phyloP scores from a whole-genome alignment of 2,329 filamentous ascomycete genomes.

The Colletotrichum euphorbiae region DNA sequence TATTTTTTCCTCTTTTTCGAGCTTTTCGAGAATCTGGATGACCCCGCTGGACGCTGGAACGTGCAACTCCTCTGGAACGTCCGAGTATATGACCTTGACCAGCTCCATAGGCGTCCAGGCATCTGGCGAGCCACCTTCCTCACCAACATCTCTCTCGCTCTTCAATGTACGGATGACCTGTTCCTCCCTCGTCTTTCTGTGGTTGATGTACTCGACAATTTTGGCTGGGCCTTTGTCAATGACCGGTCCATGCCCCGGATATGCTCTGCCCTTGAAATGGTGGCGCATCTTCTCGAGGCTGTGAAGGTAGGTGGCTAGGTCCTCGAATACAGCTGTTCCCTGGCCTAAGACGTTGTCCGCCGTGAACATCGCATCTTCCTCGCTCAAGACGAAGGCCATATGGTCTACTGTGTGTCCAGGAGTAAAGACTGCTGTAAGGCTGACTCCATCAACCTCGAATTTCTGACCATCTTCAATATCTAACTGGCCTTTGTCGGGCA shows the following conservation, averaged over 20 bases:
- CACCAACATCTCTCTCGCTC: conserved; percentile 43
- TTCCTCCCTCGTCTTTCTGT: conserved; percentile 82
- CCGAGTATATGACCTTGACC: conserved; percentile 87
- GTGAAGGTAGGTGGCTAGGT: conserved; percentile 74
- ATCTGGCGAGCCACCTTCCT: conserved; percentile 43
- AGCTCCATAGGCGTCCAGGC: conserved; percentile 81
- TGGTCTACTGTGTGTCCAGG: conserved; percentile 85
- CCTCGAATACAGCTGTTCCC: conserved; percentile 87
- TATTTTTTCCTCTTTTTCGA: conserved; percentile 79
- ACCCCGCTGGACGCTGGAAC: conserved; percentile 81
- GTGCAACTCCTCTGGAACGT: conserved; percentile 81
- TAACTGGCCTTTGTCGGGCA: conserved; percentile 64
- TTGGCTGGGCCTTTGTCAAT: conserved; percentile 78
- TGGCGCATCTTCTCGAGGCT: conserved; percentile 77
- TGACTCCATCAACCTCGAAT: conserved; percentile 71
- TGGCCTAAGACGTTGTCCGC: conserved; percentile 91
- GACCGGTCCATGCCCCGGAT: conserved; percentile 88
- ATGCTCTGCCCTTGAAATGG: conserved; percentile 76
- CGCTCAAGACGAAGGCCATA: conserved; percentile 79
- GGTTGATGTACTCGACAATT: conserved; percentile 85
- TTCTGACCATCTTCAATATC: conserved; percentile 63
- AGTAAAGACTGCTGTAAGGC: conserved; percentile 71
- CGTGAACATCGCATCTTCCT: conserved; percentile 88
- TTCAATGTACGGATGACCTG: conserved; percentile 77
- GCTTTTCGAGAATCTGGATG: conserved; percentile 81